Base-by-base conservation (phyloP, 305 asterid species). In the Rubia tinctorum region DNA sequence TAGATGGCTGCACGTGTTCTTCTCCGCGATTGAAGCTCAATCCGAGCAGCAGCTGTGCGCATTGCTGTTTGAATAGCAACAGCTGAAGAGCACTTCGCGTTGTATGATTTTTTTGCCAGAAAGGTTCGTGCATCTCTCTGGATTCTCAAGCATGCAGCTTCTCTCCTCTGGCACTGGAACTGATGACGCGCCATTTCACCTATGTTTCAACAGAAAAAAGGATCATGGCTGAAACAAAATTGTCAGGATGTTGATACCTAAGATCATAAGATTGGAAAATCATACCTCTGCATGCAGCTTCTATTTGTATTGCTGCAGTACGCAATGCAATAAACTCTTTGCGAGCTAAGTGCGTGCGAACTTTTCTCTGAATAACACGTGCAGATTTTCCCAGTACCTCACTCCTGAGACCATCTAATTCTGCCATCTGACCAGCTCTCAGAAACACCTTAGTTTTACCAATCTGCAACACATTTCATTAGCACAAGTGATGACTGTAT, bases 341-440 rank as follows among this genome's bases (percentile, higher is more conserved):
- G 30, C 87, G 90, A 17, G 89, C 85, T 27, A 75, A 76, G 78
- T 82, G 82, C 25, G 97, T 17, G 66, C 88, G 87, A 68, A 76
- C 79, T 84, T 88, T 90, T 73, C 85, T 82, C 85, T 93, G 98
- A 74, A 93, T 86, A 76, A 75, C 71, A 72, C 81, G 6, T 51
- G 97, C 97, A 73, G 96, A 90, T 82, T 23, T 84, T 49, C 96
- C 96, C 69, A 90, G 96, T 82, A 93, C 88, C 83, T 79, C 89
- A 80, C 58, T 84, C 13, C 96, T 86, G 56, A 74, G 72, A 76
- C 90, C 77, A 83, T 91, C 98, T 72, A 93, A 76, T 80, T 90
- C 97, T 53, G 97, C 95, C 97, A 93, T 90, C 87, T 93, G 97
- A 73, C 98, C 98, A 75, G 94, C 97, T 84, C 98, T 90, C 27